Base-by-base conservation (phyloP, 768 basidiomycete species). In the Rhodotorula toruloides region DNA sequence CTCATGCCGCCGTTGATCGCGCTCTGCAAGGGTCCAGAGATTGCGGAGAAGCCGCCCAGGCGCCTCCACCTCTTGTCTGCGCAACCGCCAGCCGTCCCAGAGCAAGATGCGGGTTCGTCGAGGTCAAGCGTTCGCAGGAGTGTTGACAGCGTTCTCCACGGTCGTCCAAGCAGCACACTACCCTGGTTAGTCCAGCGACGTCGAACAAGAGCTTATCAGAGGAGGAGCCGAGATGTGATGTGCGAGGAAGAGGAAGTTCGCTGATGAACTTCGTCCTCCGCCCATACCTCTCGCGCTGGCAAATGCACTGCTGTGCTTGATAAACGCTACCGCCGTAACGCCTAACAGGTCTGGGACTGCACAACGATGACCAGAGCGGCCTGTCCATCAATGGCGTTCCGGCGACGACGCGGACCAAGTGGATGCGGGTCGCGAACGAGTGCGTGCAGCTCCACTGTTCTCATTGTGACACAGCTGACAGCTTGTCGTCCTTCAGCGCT, bases 301-400 rank as follows among this genome's bases (percentile, higher is more conserved):
- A n/a, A n/a, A n/a, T n/a, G n/a, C n/a, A n/a, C n/a, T n/a, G n/a
- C n/a, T n/a, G n/a, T n/a, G n/a, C n/a, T n/a, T n/a, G n/a, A n/a
- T n/a, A n/a, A n/a, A n/a, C n/a, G n/a, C n/a, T n/a, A n/a, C n/a
- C n/a, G n/a, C n/a, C n/a, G n/a, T n/a, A n/a, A n/a, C n/a, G n/a
- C 48, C 17, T 12, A 13, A 14, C 40, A 62, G 67, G 48, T 5
- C 57, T 54, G 13, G 67, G 57, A 1, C 29, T 68, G 31, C 67
- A 68, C 56, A 58, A 68, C 27, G 67, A 68, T 46, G 12, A 63
- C 47, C 67, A 68, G 52, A 25, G 34, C 17, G 67, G 67, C 9
- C 48, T 69, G 27, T 32, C 29, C 29, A 39, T 69, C 14, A 69
- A 69, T 36, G 67, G 67, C 5, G 67, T 69, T 0, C 67, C 67